Evolutionary conservation across 2,329 filamentous ascomycete species (phyloP), one percentile per base, ranked within the genome.

Genomic region (Zopfia rhizophila): DNA sequence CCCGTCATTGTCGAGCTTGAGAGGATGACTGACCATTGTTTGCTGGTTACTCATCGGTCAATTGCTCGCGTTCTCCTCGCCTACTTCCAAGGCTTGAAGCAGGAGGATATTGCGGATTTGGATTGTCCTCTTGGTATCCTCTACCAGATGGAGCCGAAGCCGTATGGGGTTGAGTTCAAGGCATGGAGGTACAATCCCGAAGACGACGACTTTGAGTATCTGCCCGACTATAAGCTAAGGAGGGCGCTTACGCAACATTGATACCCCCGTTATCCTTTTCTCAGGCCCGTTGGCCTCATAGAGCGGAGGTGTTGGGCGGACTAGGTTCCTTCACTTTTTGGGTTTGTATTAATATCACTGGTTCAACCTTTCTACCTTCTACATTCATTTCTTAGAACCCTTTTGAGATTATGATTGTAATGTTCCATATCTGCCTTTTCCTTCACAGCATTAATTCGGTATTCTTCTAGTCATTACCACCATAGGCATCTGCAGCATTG

Each of bases 1-100:
- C 89, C 96, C 54, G 94, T 99, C 77, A 96, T 99, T 55, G 88
- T 96, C 38, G 94, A 99, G 76, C 87, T 97, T 50, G 94, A 99
- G 78, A 88, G 94, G 50, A 97, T 96, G 80, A 96, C 91, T 21
- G 94, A 99, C 64, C 93, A 97, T 72, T 87, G 96, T 41, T 79
- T 97, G 50, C 87, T 99, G 60, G 89, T 97, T 58, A 91, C 90
- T 23, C 94, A 97, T 71, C 90, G 94, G 22, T 95, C 91, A 3
- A 88, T 97, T 27, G 93, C 91, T 44, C 86, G 94, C 22, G 93
- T 99, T 5, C 78, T 99, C 49, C 87, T 99, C 73, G 92, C 93
- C 1, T 99, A 99, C 73, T 99, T 99, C 75, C 91, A 94, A 78
- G 92, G 96, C 48, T 79, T 97, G 40, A 91, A 89, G 37, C 82